Conservation (phyloP, 164 flowering plant species). For the Annona squamosa region DNA sequence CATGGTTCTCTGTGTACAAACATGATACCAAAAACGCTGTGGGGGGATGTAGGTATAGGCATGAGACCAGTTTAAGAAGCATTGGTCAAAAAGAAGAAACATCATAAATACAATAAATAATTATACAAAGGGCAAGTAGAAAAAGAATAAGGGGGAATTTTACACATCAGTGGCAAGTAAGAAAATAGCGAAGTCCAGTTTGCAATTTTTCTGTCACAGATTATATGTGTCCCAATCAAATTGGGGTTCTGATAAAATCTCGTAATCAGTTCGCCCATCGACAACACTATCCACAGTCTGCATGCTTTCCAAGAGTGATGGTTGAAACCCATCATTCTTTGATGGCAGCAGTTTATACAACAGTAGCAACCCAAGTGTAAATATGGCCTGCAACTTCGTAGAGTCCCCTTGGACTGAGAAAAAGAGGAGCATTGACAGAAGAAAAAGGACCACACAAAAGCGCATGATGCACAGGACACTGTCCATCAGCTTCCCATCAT, state of each 20-base stretch:
- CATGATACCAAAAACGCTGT: too few relatives aligned
- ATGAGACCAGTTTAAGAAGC: neutral
- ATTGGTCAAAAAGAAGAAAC: neutral
- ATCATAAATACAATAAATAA: conserved; percentile 3
- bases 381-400: conserved; percentile 88
- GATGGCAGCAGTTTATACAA: conserved; percentile 84
- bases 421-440: conserved; percentile 85
- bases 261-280: conserved; percentile 83
- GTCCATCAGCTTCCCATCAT: conserved; percentile 96
- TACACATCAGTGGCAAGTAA: conserved; percentile 4
- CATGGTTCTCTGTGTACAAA: too few relatives aligned
- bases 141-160: neutral
- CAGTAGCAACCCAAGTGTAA: conserved; percentile 67
- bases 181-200: conserved; percentile 2
- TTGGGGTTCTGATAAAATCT: conserved; percentile 73
- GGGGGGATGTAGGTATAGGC: too few relatives aligned
- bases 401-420: conserved; percentile 89
- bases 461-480: conserved; percentile 83
- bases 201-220: conserved; percentile 24
- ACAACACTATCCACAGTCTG: conserved; percentile 66
- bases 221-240: conserved; percentile 88
- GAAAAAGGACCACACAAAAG: conserved; percentile 82
- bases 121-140: neutral
- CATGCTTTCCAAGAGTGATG: conserved; percentile 66
- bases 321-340: conserved; percentile 51